Evolutionary conservation across 306 rosid species (phyloP).

Genomic region (Sindora glabra): DNA sequence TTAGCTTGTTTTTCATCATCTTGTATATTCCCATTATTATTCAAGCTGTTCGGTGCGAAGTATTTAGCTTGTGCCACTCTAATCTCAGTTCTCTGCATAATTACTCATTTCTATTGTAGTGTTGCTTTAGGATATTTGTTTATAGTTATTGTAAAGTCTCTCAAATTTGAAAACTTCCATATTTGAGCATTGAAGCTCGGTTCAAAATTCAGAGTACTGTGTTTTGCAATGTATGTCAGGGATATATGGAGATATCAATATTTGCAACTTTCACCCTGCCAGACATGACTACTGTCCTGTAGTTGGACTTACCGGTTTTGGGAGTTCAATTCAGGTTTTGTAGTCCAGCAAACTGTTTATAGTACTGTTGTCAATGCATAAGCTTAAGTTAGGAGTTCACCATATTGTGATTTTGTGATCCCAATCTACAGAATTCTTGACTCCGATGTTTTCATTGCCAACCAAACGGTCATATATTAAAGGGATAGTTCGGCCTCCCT

Average conservation of each 20-base stretch:
- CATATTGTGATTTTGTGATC: too few species aligned
- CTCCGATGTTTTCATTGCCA: too few species aligned
- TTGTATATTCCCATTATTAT: conserved; percentile 36
- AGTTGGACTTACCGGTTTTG: too few species aligned
- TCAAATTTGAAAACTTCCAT: neutral
- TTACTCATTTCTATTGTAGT: conserved; percentile 32
- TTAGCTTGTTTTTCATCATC: conserved; percentile 11
- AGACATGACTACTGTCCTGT: neutral
- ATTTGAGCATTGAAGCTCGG: neutral
- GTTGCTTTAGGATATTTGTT: conserved; percentile 27
- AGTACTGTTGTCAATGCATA: too few species aligned
- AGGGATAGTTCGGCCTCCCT: too few species aligned
- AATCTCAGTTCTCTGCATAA: conserved; percentile 36
- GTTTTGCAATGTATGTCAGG: neutral
- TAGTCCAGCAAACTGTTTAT: too few species aligned
- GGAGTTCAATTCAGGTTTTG: too few species aligned
- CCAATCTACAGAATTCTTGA: too few species aligned
- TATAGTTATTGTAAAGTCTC: conserved; percentile 21
- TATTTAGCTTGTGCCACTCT: conserved; percentile 43
- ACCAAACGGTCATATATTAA: too few species aligned
- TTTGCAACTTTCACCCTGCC: neutral
- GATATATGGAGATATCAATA: neutral
- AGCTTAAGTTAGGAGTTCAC: too few species aligned
- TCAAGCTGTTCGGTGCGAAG: conserved; percentile 64
- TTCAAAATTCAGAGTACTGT: neutral